phyloP scores from a whole-genome alignment of 164 flowering plant genomes.

The Stephania cephalantha region DNA sequence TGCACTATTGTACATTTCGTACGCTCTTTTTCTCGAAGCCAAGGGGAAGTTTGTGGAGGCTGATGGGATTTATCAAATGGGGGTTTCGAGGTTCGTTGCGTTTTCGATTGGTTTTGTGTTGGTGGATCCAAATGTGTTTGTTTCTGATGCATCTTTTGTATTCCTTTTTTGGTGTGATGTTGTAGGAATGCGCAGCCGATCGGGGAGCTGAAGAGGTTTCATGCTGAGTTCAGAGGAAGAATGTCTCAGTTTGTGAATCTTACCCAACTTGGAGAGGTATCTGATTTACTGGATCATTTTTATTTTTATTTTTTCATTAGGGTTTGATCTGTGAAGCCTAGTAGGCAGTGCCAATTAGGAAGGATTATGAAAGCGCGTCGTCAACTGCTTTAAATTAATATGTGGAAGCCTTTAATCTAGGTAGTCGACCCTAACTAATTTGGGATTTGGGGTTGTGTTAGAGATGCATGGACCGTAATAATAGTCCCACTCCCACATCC shows the following conservation, averaged over 20 bases:
- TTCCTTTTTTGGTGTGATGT: slow-evolving; percentile 5
- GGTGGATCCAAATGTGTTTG: not conserved
- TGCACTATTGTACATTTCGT: slow-evolving; percentile 57
- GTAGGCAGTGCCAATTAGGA: not conserved
- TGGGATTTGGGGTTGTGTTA: no score
- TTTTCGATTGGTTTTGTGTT: not conserved
- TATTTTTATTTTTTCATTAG: not conserved
- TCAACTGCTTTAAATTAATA: not conserved
- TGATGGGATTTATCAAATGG: slow-evolving; percentile 43
- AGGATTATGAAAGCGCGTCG: not conserved
- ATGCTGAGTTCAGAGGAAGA: slow-evolving; percentile 45
- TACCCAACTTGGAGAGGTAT: slow-evolving; percentile 40
- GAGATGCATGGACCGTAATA: no score
- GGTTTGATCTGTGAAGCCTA: not conserved
- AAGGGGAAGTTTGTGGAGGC: slow-evolving; percentile 69
- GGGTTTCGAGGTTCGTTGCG: slow-evolving; percentile 58
- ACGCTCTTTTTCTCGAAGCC: slow-evolving; percentile 59
- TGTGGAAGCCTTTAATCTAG: no score
- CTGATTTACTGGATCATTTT: not conserved
- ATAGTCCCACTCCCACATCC: no score
- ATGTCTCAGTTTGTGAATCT: slow-evolving; percentile 39
- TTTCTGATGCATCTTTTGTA: not conserved
- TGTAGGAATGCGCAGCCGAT: slow-evolving; percentile 73
- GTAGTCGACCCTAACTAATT: no score
- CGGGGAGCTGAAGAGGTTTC: slow-evolving; percentile 51